These are phyloP conservation scores for Isoetes taiwanensis DNA, from an alignment of 75 land plant genomes.

Conservation along the genomic window DNA sequence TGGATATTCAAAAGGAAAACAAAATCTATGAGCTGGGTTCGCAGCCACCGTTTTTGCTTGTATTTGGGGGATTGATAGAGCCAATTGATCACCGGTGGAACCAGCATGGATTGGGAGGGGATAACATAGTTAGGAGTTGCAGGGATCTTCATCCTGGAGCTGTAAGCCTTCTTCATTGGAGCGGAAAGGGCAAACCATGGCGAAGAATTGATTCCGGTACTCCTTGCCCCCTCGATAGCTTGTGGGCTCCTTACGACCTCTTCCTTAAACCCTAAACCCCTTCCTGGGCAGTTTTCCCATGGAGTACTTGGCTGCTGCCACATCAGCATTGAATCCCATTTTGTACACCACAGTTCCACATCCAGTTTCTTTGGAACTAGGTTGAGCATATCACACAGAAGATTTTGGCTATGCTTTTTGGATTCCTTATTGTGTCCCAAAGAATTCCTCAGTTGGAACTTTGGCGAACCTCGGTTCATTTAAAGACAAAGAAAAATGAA, in stretches of 20 bases:
- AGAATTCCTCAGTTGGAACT: no score
- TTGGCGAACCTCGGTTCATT: no score
- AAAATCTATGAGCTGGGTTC: conserved; percentile 83
- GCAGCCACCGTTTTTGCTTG: conserved; percentile 68
- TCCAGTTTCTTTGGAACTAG: no score
- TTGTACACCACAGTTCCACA: no score
- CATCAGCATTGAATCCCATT: no score
- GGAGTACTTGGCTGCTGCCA: no score
- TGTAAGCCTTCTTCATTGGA: conserved; percentile 89
- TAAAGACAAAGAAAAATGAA: no score
- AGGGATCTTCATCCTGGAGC: conserved; percentile 78
- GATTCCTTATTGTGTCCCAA: no score
- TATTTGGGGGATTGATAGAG: conserved; percentile 55
- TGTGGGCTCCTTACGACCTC: conserved; percentile 91
- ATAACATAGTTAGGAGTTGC: conserved; percentile 61
- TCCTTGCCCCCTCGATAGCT: conserved; percentile 66
- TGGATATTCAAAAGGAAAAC: conserved; percentile 53
- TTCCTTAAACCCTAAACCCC: no score
- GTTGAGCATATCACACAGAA: no score
- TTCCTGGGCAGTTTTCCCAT: no score
- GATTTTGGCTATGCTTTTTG: no score
- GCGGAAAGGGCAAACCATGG: conserved; percentile 96
- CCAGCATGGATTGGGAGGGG: conserved; percentile 79
- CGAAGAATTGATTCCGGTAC: conserved; percentile 45
- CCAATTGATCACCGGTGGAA: conserved; percentile 70